Base-by-base conservation (phyloP, 176 grass and related monocot species). In the Lolium rigidum region DNA sequence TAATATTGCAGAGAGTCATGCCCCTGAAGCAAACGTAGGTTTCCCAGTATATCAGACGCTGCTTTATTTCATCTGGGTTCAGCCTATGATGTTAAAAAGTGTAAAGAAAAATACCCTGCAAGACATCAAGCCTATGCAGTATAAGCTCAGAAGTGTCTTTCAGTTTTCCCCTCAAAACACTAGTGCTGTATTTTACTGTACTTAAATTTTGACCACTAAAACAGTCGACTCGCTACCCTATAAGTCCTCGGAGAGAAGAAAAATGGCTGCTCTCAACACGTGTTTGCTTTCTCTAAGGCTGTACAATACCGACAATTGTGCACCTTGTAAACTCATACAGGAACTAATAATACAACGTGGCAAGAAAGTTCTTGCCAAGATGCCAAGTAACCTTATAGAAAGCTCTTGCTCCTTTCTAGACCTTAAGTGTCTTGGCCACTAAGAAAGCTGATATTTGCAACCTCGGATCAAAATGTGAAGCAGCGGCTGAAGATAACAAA, bases 311-410 rank as follows among this genome's bases (percentile, higher is more conserved):
- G 70, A 83, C 41, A 52, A 44, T 26, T 79, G 74, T 24, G 25
- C 7, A 60, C 37, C 38, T 25, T 83, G 9, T 17, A 79, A 62
- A 20, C 25, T 71, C 65, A 18, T 44, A 62, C 26, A 13, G 5
- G 46, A 71, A 35, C 31, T 35, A 35, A 80, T 39, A 55, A 47
- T 74, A 17, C 47, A 48, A 16, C 24, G 37, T 85, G 67, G 56
- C 68, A 39, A 80, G 67, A 89, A 85, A 85, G 60, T 81, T 85
- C 59, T 76, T 76, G 83, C 70, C 25, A 60, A 70, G 83, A 89
- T 89, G 28, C 70, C 83, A 85, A 81, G 77, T 51, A 59, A 85
- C 24, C 69, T 67, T 76, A 38, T 70, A 85, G 17, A 75, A 81
- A 18, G 39, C 13, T 25, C 7, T 37, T 57, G 4, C 75, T 14